Percentiles rank a stretch among this genome's conserved stretches.
Conservation (phyloP, 495 filamentous ascomycete species). For the Daldinia caldariorum region DNA sequence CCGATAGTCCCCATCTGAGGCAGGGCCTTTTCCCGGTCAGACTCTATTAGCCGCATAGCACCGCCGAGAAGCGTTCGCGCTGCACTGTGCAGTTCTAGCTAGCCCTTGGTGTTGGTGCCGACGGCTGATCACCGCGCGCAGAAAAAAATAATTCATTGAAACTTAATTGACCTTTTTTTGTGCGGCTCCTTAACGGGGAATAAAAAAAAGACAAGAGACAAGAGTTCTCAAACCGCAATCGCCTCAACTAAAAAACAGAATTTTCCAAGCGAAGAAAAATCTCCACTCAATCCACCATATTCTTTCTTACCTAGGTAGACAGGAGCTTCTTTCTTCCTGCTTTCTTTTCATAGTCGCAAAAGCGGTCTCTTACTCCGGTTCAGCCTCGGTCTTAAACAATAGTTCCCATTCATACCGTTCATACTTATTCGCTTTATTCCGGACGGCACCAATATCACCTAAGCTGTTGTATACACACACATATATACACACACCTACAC, state of each 20-base stretch:
- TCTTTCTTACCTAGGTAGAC: conserved; percentile 35
- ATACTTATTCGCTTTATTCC: conserved; percentile 10
- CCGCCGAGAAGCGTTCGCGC: conserved; percentile 39
- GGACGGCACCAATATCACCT: not conserved
- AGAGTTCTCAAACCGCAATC: conserved; percentile 41
- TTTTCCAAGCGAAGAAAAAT: conserved; percentile 41
- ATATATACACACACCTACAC: not conserved
- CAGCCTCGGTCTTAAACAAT: conserved; percentile 39
- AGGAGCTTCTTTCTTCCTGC: conserved; percentile 48
- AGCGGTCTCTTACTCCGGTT: conserved; percentile 45
- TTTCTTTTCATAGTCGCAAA: conserved; percentile 37
- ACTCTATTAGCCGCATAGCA: conserved; percentile 47
- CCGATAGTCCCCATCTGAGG: conserved; percentile 41
- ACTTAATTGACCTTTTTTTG: conserved; percentile 40
- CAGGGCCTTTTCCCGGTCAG: conserved; percentile 44
- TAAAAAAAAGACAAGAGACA: conserved; percentile 22
- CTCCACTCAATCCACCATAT: conserved; percentile 39
- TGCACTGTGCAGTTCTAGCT: conserved; percentile 40
- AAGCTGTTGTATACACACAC: conserved; percentile 1
- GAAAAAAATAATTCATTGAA: conserved; percentile 34
- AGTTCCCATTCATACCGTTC: conserved; percentile 7
- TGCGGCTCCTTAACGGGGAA: conserved; percentile 43
- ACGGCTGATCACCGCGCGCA: conserved; percentile 39
- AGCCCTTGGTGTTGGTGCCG: conserved; percentile 36
- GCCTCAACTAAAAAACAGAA: conserved; percentile 44